phyloP scores from a whole-genome alignment of 2,329 filamentous ascomycete genomes.

The Cladophialophora chaetospira region DNA sequence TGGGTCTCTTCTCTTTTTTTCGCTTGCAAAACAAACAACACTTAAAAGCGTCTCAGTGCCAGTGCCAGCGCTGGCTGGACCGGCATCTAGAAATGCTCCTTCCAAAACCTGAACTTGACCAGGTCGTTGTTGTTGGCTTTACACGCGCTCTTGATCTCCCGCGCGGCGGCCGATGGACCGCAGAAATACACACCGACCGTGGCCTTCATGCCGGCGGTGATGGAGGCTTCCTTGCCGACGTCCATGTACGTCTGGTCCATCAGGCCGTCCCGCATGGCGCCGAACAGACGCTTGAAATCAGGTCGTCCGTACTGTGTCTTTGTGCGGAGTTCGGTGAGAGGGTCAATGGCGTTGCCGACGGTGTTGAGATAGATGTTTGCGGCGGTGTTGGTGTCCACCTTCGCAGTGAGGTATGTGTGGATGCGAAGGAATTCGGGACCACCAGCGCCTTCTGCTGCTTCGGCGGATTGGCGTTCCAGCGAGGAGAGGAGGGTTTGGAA shows the following conservation, averaged over 20 bases:
- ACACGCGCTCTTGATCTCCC: conserved; percentile 81
- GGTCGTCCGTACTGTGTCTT: conserved; percentile 94
- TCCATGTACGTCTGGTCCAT: conserved; percentile 80
- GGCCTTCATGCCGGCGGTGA: conserved; percentile 60
- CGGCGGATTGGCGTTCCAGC: conserved; percentile 81
- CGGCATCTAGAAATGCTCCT: conserved; percentile 69
- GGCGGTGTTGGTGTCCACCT: conserved; percentile 84
- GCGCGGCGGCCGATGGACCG: conserved; percentile 77
- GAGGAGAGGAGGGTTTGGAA: conserved; percentile 93
- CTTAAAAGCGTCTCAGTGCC: neutral
- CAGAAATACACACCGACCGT: conserved; percentile 94
- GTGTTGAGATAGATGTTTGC: conserved; percentile 98
- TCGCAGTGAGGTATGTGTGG: conserved; percentile 95
- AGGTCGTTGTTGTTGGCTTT: conserved; percentile 71
- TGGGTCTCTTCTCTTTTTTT: neutral
- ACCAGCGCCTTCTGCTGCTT: conserved; percentile 60
- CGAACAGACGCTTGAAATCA: conserved; percentile 79
- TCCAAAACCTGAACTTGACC: conserved; percentile 97
- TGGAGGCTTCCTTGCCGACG: conserved; percentile 73
- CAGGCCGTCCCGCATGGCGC: conserved; percentile 84
- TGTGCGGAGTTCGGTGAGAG: conserved; percentile 84
- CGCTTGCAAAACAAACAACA: neutral
- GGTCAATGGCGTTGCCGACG: conserved; percentile 83
- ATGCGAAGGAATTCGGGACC: conserved; percentile 85
- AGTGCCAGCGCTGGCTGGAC: neutral